Conservation (phyloP, 2,329 filamentous ascomycete genomes). For the Penicillium sp. region DNA sequence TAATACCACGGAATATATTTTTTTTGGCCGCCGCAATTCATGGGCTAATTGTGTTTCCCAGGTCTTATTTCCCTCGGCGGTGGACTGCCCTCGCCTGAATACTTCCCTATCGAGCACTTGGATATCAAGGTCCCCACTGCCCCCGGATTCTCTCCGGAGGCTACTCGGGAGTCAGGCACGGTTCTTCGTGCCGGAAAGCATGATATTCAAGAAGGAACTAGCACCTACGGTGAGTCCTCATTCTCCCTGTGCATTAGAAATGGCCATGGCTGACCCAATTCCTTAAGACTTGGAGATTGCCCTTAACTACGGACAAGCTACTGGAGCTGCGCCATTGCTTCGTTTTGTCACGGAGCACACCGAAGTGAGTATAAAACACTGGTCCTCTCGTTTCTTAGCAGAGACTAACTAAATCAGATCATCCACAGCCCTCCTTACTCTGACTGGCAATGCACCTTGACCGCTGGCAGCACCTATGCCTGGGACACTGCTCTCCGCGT, state of each 20-base stretch:
- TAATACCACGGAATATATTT: constrained; percentile 14
- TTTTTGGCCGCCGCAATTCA: background rate
- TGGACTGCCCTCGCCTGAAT: constrained; percentile 81
- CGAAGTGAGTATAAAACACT: constrained; percentile 52
- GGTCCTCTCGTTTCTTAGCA: background rate
- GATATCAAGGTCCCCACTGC: constrained; percentile 69
- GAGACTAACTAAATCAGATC: constrained; percentile 48
- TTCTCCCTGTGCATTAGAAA: background rate
- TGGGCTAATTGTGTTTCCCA: constrained; percentile 11
- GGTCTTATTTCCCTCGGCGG: constrained; percentile 87
- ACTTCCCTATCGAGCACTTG: constrained; percentile 87
- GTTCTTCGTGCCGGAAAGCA: constrained; percentile 75
- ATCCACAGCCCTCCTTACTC: constrained; percentile 82
- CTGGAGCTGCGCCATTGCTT: constrained; percentile 80
- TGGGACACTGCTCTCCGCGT: constrained; percentile 82
- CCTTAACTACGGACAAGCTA: constrained; percentile 89
- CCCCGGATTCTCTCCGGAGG: constrained; percentile 69
- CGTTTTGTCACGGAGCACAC: constrained; percentile 94
- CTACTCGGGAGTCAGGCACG: constrained; percentile 61
- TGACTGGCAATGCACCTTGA: constrained; percentile 85
- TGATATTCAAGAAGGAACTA: constrained; percentile 67
- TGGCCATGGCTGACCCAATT: constrained; percentile 10
- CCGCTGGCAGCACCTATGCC: constrained; percentile 80
- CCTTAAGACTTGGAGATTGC: constrained; percentile 75
- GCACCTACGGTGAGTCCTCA: constrained; percentile 47